phyloP scores from a whole-genome alignment of 345 rosid genomes.

The Acer yangbiense region DNA sequence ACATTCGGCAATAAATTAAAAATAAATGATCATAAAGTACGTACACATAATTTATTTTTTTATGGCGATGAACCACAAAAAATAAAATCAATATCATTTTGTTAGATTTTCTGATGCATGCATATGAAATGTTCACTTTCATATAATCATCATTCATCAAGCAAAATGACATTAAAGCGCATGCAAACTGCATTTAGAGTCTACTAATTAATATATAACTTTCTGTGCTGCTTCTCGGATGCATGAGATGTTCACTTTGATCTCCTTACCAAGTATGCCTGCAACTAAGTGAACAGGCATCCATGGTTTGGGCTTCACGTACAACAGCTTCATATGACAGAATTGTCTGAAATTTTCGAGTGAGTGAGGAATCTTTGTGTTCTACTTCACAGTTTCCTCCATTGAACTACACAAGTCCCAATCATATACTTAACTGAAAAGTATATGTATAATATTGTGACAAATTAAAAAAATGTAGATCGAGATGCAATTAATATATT shows the following conservation, averaged over 20 bases:
- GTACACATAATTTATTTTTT: too few relatives aligned
- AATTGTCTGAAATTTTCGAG: slow-evolving; percentile 51
- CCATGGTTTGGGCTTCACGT: slow-evolving; percentile 79
- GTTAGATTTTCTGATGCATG: too few relatives aligned
- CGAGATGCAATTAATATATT: too few relatives aligned
- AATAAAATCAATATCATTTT: too few relatives aligned
- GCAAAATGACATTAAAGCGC: slow-evolving; percentile 14
- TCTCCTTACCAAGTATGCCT: slow-evolving; percentile 75
- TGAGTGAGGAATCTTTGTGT: slow-evolving; percentile 28
- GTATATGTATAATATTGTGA: too few relatives aligned
- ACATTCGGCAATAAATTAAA: too few relatives aligned
- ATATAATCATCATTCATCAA: not conserved
- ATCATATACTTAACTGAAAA: not conserved
- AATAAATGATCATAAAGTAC: too few relatives aligned
- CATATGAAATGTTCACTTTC: too few relatives aligned
- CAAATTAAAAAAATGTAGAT: too few relatives aligned
- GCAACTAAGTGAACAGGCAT: slow-evolving; percentile 76
- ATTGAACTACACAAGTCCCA: slow-evolving; percentile 40
- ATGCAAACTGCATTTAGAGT: not conserved
- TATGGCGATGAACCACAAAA: too few relatives aligned
- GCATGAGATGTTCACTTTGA: slow-evolving; percentile 61
- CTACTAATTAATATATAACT: slow-evolving; percentile 14
- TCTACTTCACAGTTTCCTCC: slow-evolving; percentile 23
- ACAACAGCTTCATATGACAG: slow-evolving; percentile 65
- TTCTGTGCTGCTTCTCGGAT: slow-evolving; percentile 67